phyloP scores from a whole-genome alignment of 495 filamentous ascomycete genomes.

The Penicillium chermesinum region DNA sequence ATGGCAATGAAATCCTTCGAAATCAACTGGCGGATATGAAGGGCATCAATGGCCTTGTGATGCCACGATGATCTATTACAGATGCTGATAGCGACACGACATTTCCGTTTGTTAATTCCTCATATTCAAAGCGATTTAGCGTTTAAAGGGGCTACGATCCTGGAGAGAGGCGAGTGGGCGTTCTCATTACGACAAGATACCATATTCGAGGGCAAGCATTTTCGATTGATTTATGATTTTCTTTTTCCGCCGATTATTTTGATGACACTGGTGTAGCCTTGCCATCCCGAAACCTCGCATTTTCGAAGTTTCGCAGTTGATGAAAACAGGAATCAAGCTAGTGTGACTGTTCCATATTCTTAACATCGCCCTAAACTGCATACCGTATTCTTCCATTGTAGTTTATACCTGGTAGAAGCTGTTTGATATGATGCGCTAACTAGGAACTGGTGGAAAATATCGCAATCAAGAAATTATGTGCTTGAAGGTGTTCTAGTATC shows the following conservation, averaged over 20 bases:
- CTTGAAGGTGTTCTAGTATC: too few relatives aligned
- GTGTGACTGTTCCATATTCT: too few relatives aligned
- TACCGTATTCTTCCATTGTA: too few relatives aligned
- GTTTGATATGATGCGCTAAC: too few relatives aligned
- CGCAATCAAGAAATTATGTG: too few relatives aligned
- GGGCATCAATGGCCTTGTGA: constrained; percentile 38
- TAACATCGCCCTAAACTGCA: too few relatives aligned
- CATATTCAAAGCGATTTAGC: constrained; percentile 16
- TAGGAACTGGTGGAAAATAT: too few relatives aligned
- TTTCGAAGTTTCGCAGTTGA: not conserved
- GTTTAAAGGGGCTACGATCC: constrained; percentile 3
- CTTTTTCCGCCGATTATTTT: not conserved
- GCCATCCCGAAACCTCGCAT: too few relatives aligned
- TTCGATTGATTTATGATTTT: not conserved
- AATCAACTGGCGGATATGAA: constrained; percentile 42
- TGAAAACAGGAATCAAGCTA: too few relatives aligned
- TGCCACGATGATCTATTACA: constrained; percentile 32
- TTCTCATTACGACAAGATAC: constrained; percentile 18
- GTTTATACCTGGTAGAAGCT: too few relatives aligned
- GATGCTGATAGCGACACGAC: constrained; percentile 18
- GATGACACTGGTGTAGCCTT: not conserved
- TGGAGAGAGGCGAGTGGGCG: constrained; percentile 10
- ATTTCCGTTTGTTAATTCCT: constrained; percentile 9
- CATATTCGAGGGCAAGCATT: constrained; percentile 4
- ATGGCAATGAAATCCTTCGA: constrained; percentile 56